A percentile compares a stretch with the other conserved stretches of the same genome.
phyloP scores from a whole-genome alignment of 2,329 filamentous ascomycete genomes.

The Sporothrix brasiliensis region DNA sequence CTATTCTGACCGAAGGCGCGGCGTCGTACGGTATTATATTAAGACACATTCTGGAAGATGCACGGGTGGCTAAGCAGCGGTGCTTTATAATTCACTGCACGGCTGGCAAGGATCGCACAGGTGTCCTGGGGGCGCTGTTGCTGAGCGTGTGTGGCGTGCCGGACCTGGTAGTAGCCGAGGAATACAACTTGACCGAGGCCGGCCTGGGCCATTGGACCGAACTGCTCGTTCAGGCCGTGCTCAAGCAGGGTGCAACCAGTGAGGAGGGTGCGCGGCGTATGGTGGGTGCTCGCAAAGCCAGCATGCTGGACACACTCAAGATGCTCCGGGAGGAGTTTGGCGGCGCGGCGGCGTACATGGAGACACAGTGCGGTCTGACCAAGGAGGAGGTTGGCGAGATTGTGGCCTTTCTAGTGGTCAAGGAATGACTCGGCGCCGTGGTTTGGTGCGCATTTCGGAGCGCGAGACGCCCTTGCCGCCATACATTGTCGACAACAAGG shows the following conservation, averaged over 20 bases:
- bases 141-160: slow-evolving; percentile 65
- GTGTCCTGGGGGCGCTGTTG: slow-evolving; percentile 68
- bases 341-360: slow-evolving; percentile 65
- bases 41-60: slow-evolving; percentile 53
- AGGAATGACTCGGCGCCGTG: slow-evolving; percentile 4
- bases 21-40: slow-evolving; percentile 41
- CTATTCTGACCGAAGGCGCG: slow-evolving; percentile 60
- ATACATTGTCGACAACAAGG: not conserved
- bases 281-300: slow-evolving; percentile 52
- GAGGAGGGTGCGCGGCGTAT: slow-evolving; percentile 49
- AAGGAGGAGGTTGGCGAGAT: slow-evolving; percentile 44
- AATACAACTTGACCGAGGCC: slow-evolving; percentile 68
- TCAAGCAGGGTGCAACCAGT: slow-evolving; percentile 54
- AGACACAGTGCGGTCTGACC: slow-evolving; percentile 59
- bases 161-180: slow-evolving; percentile 61
- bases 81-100: slow-evolving; percentile 64
- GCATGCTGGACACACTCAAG: slow-evolving; percentile 53
- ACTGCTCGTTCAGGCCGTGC: slow-evolving; percentile 54
- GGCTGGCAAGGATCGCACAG: slow-evolving; percentile 76
- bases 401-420: slow-evolving; percentile 13
- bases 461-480: not conserved
- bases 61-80: not conserved
- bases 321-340: slow-evolving; percentile 64
- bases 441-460: slow-evolving; percentile 10
- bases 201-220: slow-evolving; percentile 60